Evolutionary conservation across 768 basidiomycete genomes (phyloP).

Genomic region (Rhizopogon vulgaris): DNA sequence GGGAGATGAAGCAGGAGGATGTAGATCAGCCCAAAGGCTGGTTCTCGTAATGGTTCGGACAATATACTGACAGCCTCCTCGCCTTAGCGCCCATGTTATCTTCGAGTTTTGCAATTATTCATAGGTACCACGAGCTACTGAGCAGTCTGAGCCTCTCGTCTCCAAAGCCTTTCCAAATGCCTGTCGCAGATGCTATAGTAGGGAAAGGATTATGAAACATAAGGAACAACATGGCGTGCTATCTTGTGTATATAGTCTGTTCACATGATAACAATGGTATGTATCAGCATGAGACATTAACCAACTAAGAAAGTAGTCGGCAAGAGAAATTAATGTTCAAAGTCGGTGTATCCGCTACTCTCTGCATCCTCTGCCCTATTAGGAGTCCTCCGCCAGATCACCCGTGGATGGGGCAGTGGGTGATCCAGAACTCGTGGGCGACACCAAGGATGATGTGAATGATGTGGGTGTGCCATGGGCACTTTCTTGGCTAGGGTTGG

Average conservation of each 20-base stretch:
- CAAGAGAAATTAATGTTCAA: not conserved
- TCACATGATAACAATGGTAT: not conserved
- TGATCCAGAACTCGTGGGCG: too few relatives aligned
- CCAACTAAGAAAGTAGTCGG: not conserved
- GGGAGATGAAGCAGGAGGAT: conserved; percentile 43
- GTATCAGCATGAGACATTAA: not conserved
- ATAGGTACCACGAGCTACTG: too few relatives aligned
- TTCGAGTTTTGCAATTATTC: too few relatives aligned
- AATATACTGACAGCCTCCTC: not conserved
- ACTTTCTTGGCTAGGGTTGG: too few relatives aligned
- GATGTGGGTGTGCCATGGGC: too few relatives aligned
- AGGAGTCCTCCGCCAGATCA: not conserved
- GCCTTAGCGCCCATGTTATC: too few relatives aligned
- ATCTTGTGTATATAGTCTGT: not conserved
- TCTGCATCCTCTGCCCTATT: not conserved
- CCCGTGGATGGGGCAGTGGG: not conserved
- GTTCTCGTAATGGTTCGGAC: conserved; percentile 32
- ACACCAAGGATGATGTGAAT: too few relatives aligned
- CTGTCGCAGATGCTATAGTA: too few relatives aligned
- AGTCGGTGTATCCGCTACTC: not conserved
- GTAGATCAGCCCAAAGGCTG: conserved; percentile 47
- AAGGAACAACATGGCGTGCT: not conserved
- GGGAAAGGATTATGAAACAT: not conserved
- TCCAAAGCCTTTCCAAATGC: too few relatives aligned
- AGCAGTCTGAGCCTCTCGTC: too few relatives aligned